Base-by-base conservation (phyloP, 169 alveolate species). In the Plasmodium gaboni region DNA sequence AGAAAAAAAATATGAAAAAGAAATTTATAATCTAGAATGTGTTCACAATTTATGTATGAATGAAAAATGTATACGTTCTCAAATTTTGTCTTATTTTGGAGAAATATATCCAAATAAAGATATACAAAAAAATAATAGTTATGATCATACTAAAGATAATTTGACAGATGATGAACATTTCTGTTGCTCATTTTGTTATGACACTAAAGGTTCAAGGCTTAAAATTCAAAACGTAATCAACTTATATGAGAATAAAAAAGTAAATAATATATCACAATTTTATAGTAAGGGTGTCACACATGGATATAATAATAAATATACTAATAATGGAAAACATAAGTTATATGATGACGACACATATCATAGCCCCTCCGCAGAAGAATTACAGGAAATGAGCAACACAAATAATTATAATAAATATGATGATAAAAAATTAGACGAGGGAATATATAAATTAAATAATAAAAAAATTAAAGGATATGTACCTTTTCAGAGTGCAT, bases 401-500 rank as follows among this genome's bases (percentile, higher is more conserved):
- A 38, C 46, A 5, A 63, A 61, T 10, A 17, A 38, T 44, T 13
- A 32, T 7, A 70, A 46, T n/a, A 51, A 26, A 5, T 70, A 26
- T 13, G 67, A 26, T 68, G 17, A 46, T 19, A 26, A 38, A 3
- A 48, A 74, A 15, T 38, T 15, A n/a, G 67, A 51, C 32, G 28
- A 42, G n/a, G 12, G 48, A 8, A 19, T 42, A 6, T 78, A 78
- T 51, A 78, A 78, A 78, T 15, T 78, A 22, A 65, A 42, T 5
- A 65, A 78, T 28, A 64, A 65, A 50, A 63, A 19, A 60, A 78
- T 78, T 51, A 78, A 78, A 50, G 89, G 74, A n/a, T 65, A 38
- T 65, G 76, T 78, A 15, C 89, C 89, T 32, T 78, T 78, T 69
- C 89, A 78, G 38, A 78, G 76, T 26, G 89, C 89, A n/a, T 78